Evolutionary conservation across 129 eudicot genomes (phyloP).

Genomic region (Helichrysum umbraculigerum): DNA sequence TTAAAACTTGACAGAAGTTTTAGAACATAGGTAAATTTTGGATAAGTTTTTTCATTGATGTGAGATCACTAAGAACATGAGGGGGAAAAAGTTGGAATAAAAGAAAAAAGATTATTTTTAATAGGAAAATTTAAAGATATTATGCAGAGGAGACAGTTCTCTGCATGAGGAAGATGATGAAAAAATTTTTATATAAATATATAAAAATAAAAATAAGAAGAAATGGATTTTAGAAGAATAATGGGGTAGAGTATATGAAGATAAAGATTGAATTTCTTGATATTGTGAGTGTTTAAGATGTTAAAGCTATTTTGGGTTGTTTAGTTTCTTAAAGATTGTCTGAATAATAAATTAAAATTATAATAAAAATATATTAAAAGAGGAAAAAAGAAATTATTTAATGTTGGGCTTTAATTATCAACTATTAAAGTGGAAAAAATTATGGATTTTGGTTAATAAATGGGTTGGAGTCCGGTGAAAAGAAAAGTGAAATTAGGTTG

Average conservation of each 20-base stretch:
- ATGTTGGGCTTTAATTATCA: conserved; percentile 69
- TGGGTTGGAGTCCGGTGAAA: conserved; percentile 46
- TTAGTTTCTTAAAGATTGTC: conserved; percentile 58
- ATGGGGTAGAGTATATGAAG: conserved; percentile 36
- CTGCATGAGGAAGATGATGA: conserved; percentile 30
- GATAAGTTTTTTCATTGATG: not conserved
- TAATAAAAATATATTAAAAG: conserved; percentile 35
- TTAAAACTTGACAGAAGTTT: conserved; percentile 18
- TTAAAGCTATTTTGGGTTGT: conserved; percentile 52
- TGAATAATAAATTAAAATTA: conserved; percentile 41
- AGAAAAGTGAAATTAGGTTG: conserved; percentile 48
- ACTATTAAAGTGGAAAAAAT: conserved; percentile 38
- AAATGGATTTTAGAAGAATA: conserved; percentile 32
- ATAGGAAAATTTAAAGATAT: conserved; percentile 23
- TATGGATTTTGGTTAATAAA: conserved; percentile 43
- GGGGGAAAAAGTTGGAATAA: not conserved
- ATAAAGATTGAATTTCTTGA: conserved; percentile 50
- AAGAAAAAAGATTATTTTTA: not conserved
- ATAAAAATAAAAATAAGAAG: conserved; percentile 21
- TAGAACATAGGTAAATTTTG: not conserved
- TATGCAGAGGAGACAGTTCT: conserved; percentile 22
- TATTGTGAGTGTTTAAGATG: conserved; percentile 41
- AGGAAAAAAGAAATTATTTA: conserved; percentile 41
- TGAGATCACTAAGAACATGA: not conserved
- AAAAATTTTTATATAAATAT: conserved; percentile 12